A percentile compares a stretch with the other conserved stretches of the same genome.
Conservation (phyloP, 345 rosid genomes). For the Aurinia saxatilis region DNA sequence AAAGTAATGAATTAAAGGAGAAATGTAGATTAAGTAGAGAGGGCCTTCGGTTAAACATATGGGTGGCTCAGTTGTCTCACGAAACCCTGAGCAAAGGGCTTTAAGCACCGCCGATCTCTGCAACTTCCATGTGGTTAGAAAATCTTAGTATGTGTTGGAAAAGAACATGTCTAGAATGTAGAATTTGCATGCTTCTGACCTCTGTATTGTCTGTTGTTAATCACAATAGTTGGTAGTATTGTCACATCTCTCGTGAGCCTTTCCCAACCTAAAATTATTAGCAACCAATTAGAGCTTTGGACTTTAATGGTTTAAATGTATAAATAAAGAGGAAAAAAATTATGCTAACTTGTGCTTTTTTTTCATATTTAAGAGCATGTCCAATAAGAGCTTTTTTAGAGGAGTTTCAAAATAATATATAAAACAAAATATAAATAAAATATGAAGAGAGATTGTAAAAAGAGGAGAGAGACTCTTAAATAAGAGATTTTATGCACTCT, state of each 20-base stretch:
- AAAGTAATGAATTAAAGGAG: neutral
- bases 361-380: constrained; percentile 79
- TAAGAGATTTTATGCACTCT: too few species aligned
- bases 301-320: neutral
- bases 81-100: constrained; percentile 90
- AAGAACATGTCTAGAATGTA: neutral
- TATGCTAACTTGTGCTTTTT: constrained; percentile 60
- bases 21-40: neutral
- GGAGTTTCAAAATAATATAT: too few species aligned
- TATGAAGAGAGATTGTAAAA: too few species aligned
- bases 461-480: too few species aligned
- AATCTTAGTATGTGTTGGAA: neutral
- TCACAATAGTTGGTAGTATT: constrained; percentile 88
- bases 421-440: too few species aligned
- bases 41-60: constrained; percentile 81
- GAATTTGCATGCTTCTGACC: constrained; percentile 32
- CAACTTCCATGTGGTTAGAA: constrained; percentile 71
- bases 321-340: neutral
- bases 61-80: constrained; percentile 89
- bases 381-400: too few species aligned
- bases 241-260: constrained; percentile 88
- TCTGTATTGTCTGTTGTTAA: constrained; percentile 90
- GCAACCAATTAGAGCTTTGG: neutral
- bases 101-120: constrained; percentile 77
- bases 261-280: constrained; percentile 54